A percentile compares a stretch with the other conserved stretches of the same genome.
phyloP scores from a whole-genome alignment of 495 filamentous ascomycete species.

The Hypoxylon cercidicola region DNA sequence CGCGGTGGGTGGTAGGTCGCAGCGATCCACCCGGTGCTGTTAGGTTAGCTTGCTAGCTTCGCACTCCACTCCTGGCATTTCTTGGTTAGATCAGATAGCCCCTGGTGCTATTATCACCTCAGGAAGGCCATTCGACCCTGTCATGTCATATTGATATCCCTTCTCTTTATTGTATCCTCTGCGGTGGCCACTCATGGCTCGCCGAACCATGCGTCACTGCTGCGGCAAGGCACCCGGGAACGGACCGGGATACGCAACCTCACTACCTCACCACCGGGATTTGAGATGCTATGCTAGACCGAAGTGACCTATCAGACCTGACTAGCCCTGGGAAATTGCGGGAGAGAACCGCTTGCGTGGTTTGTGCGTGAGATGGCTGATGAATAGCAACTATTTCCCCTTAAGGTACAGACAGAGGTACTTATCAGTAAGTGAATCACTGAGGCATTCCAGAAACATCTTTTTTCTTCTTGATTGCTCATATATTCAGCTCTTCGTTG shows the following conservation, averaged over 20 bases:
- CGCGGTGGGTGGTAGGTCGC: slow-evolving; percentile 19
- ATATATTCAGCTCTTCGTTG: slow-evolving; percentile 14
- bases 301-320: slow-evolving; percentile 34
- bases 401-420: not conserved
- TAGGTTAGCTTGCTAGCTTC: slow-evolving; percentile 6
- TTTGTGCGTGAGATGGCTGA: slow-evolving; percentile 34
- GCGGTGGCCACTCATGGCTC: slow-evolving; percentile 17
- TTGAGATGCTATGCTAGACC: slow-evolving; percentile 14
- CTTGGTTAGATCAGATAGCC: slow-evolving; percentile 27
- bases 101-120: slow-evolving; percentile 18
- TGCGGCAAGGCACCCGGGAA: slow-evolving; percentile 20
- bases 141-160: slow-evolving; percentile 32
- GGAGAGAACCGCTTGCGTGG: slow-evolving; percentile 18
- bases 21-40: slow-evolving; percentile 26
- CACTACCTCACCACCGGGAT: slow-evolving; percentile 20
- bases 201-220: slow-evolving; percentile 21
- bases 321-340: slow-evolving; percentile 17
- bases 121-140: slow-evolving; percentile 6
- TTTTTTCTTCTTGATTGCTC: slow-evolving; percentile 8
- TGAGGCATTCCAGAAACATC: slow-evolving; percentile 30
- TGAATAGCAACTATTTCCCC: slow-evolving; percentile 8
- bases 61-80: slow-evolving; percentile 13
- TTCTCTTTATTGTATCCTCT: slow-evolving; percentile 26
- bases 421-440: slow-evolving; percentile 13
- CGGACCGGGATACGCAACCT: not conserved